A percentile compares a stretch with the other conserved stretches of the same genome.
These are phyloP conservation scores for Thielaviopsis euricoi DNA, from an alignment of 2,329 filamentous ascomycete genomes.

Conservation along the genomic window DNA sequence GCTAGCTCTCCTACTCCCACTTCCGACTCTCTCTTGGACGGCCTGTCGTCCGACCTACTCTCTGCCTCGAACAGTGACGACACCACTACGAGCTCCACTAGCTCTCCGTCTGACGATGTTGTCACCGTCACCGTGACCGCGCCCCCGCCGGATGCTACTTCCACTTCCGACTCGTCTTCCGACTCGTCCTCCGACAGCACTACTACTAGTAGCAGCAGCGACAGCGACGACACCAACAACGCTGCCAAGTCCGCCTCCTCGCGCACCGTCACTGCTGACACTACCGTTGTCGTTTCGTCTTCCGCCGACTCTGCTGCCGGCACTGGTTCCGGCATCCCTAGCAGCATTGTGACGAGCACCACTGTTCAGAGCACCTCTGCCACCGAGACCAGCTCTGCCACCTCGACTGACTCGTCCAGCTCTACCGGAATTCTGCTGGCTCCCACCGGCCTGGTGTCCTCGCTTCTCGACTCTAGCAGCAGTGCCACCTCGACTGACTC, in stretches of 20 bases:
- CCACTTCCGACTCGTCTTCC: background rate
- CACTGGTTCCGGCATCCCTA: background rate
- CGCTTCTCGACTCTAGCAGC: slow-evolving; percentile 1
- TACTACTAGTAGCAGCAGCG: background rate
- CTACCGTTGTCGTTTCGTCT: slow-evolving; percentile 14
- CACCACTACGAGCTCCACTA: background rate
- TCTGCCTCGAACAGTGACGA: background rate
- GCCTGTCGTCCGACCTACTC: background rate
- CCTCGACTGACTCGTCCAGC: background rate
- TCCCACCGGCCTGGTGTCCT: slow-evolving; percentile 19
- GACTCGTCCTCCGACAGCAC: background rate
- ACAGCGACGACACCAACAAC: background rate
- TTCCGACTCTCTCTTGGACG: background rate
- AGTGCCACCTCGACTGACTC: slow-evolving; percentile 9
- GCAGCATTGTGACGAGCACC: background rate
- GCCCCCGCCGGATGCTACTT: background rate
- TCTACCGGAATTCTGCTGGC: slow-evolving; percentile 18
- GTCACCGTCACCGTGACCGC: background rate
- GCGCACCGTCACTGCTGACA: slow-evolving; percentile 16
- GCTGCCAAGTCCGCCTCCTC: slow-evolving; percentile 12
- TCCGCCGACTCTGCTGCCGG: background rate
- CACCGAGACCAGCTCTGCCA: background rate
- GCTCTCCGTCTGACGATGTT: background rate
- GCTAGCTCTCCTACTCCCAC: slow-evolving; percentile 11
- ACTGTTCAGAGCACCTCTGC: background rate